Conservation (phyloP, 495 filamentous ascomycete genomes). For the Tuber magnatum region DNA sequence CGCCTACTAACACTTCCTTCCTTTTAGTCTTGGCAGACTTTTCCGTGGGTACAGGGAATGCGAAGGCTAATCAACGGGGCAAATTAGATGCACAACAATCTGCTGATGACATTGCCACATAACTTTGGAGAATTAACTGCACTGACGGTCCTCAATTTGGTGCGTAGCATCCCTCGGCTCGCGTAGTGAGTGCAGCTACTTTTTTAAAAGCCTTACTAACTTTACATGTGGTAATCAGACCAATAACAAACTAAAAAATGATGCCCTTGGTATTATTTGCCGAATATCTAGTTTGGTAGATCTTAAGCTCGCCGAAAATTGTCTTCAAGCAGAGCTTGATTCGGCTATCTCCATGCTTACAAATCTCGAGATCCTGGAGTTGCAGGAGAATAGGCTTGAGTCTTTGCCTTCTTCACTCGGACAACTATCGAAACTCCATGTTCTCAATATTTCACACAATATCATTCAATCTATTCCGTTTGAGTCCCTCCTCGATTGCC, state of each 20-base stretch:
- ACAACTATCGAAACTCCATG: constrained; percentile 57
- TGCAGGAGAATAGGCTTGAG: constrained; percentile 75
- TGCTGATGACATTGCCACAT: constrained; percentile 60
- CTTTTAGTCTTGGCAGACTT: neutral
- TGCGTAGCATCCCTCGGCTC: constrained; percentile 42
- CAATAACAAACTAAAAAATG: constrained; percentile 67
- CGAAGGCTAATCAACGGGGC: constrained; percentile 6
- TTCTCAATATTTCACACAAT: constrained; percentile 73
- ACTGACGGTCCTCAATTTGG: constrained; percentile 74
- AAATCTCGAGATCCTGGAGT: constrained; percentile 69
- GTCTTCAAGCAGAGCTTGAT: constrained; percentile 59
- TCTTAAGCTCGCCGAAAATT: constrained; percentile 73
- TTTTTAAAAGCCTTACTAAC: neutral
- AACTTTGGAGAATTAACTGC: constrained; percentile 50
- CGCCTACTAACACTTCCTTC: neutral
- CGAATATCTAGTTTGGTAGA: constrained; percentile 66
- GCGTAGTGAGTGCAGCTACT: neutral
- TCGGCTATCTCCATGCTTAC: constrained; percentile 52
- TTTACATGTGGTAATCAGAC: constrained; percentile 48
- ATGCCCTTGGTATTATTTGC: constrained; percentile 61
- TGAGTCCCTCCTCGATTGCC: constrained; percentile 56
- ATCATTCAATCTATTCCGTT: constrained; percentile 62
- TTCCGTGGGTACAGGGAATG: neutral
- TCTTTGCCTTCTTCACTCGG: constrained; percentile 61
- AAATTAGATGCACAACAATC: constrained; percentile 50